Evolutionary conservation across 345 rosid genomes (phyloP).

Genomic region (Microcos paniculata): DNA sequence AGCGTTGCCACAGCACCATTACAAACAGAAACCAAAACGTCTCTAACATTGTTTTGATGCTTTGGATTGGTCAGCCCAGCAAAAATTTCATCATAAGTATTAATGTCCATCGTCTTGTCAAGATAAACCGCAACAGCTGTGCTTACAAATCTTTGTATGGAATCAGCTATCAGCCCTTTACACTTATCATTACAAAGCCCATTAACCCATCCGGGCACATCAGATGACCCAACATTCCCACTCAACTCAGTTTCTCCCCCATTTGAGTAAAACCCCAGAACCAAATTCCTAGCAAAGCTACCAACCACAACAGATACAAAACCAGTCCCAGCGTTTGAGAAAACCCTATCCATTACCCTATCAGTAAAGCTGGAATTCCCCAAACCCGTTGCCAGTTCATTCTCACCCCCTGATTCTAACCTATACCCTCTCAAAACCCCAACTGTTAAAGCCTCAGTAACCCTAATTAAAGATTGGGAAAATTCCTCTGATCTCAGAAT

Average conservation of each 20-base stretch:
- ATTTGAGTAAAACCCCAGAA: slow-evolving; percentile 65
- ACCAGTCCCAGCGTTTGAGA: slow-evolving; percentile 72
- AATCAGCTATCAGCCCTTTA: slow-evolving; percentile 72
- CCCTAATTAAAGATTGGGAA: slow-evolving; percentile 48
- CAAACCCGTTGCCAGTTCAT: slow-evolving; percentile 14
- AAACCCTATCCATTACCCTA: slow-evolving; percentile 67
- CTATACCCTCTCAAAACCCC: slow-evolving; percentile 66
- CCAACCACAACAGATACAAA: slow-evolving; percentile 82
- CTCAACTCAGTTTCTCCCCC: slow-evolving; percentile 22
- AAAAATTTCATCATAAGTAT: slow-evolving; percentile 76
- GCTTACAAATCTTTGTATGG: slow-evolving; percentile 80
- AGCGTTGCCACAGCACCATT: slow-evolving; percentile 78
- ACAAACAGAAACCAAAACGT: slow-evolving; percentile 72
- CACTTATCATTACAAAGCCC: slow-evolving; percentile 52
- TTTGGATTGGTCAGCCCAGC: slow-evolving; percentile 83
- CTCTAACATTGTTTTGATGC: slow-evolving; percentile 61
- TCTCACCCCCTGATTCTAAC: slow-evolving; percentile 23
- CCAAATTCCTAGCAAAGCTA: slow-evolving; percentile 91
- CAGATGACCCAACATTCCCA: slow-evolving; percentile 23
- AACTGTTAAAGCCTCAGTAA: slow-evolving; percentile 60
- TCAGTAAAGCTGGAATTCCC: slow-evolving; percentile 39
- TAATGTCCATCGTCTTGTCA: slow-evolving; percentile 85
- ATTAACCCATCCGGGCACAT: slow-evolving; percentile 56
- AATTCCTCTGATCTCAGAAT: slow-evolving; percentile 67
- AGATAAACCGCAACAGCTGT: slow-evolving; percentile 78